Percentiles rank a stretch among this genome's conserved stretches.
These are phyloP conservation scores for Teunomyces aglyptinius DNA, from an alignment of 805 yeast genomes.

Conservation along the genomic window DNA sequence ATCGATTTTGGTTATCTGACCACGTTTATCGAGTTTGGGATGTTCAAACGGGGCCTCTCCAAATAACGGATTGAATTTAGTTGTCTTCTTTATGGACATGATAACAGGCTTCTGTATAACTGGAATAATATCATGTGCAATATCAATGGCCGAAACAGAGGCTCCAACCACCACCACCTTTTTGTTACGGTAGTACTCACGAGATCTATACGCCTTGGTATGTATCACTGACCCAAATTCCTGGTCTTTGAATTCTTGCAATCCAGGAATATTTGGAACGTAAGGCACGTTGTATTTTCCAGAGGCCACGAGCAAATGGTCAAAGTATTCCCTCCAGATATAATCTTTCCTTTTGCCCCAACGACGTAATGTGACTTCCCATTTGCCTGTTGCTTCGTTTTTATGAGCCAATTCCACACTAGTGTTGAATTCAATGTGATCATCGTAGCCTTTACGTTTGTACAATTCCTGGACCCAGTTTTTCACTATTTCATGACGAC, in stretches of 20 bases:
- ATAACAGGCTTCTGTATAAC: constrained; percentile 15
- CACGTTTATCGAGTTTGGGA: constrained; percentile 9
- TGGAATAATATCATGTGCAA: constrained; percentile 19
- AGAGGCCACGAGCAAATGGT: constrained; percentile 18
- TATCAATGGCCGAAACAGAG: constrained; percentile 14
- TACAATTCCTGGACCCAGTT: constrained; percentile 19
- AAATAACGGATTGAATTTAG: constrained; percentile 5
- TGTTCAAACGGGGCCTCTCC: constrained; percentile 11
- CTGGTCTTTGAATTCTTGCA: constrained; percentile 13
- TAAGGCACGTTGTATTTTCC: constrained; percentile 23
- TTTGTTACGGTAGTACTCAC: constrained; percentile 14
- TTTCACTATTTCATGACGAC: constrained; percentile 16
- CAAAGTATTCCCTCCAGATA: constrained; percentile 19
- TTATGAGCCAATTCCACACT: constrained; percentile 28
- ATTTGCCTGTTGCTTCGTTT: constrained; percentile 13
- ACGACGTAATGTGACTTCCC: constrained; percentile 16
- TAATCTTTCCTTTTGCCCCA: constrained; percentile 13
- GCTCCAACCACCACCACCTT: constrained; percentile 22
- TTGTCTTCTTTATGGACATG: constrained; percentile 20
- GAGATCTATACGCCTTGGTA: constrained; percentile 18
- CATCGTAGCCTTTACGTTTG: constrained; percentile 19
- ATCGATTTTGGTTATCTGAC: constrained; percentile 9
- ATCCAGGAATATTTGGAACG: constrained; percentile 19
- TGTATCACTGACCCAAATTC: constrained; percentile 15
- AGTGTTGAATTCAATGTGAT: constrained; percentile 19